Base-by-base conservation (phyloP, 768 basidiomycete species). In the Rubroboletus satanas region DNA sequence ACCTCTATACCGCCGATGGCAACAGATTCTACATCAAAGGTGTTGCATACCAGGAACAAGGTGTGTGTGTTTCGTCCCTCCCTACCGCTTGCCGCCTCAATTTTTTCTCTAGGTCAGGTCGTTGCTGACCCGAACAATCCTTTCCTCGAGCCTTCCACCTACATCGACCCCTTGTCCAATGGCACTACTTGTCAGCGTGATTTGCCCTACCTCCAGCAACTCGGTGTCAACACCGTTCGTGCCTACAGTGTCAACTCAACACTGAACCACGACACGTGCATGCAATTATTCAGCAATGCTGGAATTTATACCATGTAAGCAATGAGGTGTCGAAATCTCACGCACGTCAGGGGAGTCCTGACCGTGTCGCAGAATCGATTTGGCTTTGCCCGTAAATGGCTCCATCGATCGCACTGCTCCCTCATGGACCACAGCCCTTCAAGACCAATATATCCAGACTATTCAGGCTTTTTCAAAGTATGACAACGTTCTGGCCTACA, bases 291-390 rank as follows among this genome's bases (percentile, higher is more conserved):
- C 56, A 86, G 84, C 62, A 70, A 72, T 21, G 91, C 91, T 36
- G 87, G 87, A 28, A 97, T 97, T 52, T 96, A 97, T 71, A 81
- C 88, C 49, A 87, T 96, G 93, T 95, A 59, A 66, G 88, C 75
- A 0, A 15, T 39, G 28, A 17, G 14, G 31, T 50, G 46, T 31
- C 8, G 32, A 12, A 53, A 31, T 28, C 36, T 39, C 49, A 44
- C 50, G 37, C 58, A 48, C 28, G 45, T 38, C 31, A 48, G 37
- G 45, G 18, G 10, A 49, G 43, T 44, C 36, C 45, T 63, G 62
- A 48, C 55, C 53, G 39, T 52, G 9, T 9, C 49, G 4, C 60
- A 97, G 93, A 57, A 82, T 98, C 54, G 94, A 97, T 67, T 78
- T 98, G 48, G 80, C 91, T 5, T 75, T 93, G 11, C 94, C 93